phyloP scores from a whole-genome alignment of 305 asterid species.

The Solanum chacoense region DNA sequence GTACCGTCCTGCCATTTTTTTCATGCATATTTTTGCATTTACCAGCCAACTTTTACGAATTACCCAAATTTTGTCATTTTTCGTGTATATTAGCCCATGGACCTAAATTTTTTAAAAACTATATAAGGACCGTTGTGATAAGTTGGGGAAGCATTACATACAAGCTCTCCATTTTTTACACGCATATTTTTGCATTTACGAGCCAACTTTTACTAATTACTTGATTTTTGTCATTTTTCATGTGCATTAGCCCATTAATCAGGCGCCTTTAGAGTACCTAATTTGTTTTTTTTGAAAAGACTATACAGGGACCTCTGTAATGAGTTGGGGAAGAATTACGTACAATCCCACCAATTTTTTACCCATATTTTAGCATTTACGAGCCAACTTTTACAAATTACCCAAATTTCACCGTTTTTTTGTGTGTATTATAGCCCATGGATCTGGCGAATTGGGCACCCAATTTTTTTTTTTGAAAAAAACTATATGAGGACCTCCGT shows the following conservation, averaged over 20 bases:
- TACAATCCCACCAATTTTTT: no score
- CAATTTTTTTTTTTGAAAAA: no score
- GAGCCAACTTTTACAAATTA: not conserved
- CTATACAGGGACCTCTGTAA: not conserved
- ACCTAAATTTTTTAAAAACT: no score
- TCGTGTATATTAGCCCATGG: not conserved
- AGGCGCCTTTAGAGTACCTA: not conserved
- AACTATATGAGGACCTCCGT: not conserved
- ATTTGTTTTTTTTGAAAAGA: no score
- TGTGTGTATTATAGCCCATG: not conserved
- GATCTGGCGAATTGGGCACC: not conserved
- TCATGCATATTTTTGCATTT: not conserved
- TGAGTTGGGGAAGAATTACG: not conserved
- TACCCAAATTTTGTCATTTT: no score
- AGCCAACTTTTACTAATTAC: not conserved
- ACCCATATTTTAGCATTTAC: not conserved
- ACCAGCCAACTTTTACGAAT: not conserved
- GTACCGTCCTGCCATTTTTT: not conserved
- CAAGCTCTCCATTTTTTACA: not conserved
- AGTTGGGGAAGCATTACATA: not conserved
- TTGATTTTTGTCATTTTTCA: no score
- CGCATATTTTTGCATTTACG: no score
- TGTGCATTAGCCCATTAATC: not conserved
- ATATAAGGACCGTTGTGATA: not conserved
- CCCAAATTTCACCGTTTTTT: not conserved